Evolutionary conservation across 768 basidiomycete species (phyloP), one percentile per base, ranked within the genome.

Genomic region (Fibroporia radiculosa): DNA sequence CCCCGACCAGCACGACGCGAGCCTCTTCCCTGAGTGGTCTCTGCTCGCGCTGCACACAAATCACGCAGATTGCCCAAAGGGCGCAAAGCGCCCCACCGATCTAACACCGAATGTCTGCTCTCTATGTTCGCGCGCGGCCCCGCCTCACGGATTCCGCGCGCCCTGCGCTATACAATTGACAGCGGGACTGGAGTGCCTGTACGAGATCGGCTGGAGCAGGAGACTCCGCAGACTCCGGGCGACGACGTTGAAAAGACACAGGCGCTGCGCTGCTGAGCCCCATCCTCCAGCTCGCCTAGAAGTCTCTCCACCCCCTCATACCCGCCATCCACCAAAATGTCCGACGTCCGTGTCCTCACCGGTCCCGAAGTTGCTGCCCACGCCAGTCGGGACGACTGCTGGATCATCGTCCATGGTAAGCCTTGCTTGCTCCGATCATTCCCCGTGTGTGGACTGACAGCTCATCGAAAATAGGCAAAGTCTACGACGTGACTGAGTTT

Each of bases 321-420:
- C 34, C 14, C 43, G 34, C 24, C 14, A 3, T 26, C 8, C 10
- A n/a, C 27, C 11, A 31, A 13, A 18, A 56, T 56, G 55, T 49
- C 55, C 14, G 44, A 56, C 25, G 37, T 53, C 4, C 49, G 42
- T 20, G 42, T 52, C 32, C 48, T 56, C 27, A 49, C 55, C 12
- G 45, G 52, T 6, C 45, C 72, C 39, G 68, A 73, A 44, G 75
- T 80, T n/a, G 73, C 77, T 4, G 50, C 64, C 48, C 78, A 80
- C 50, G 74, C 73, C 47, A 69, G 60, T 31, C 65, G 80, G 10
- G 73, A 83, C 40, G 77, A 73, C 50, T 82, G 82, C 53, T 85
- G 83, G 83, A 87, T 90, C 48, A 86, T 91, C 44, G 82, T 91
- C 3, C 85, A 90, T 53, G 83, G 85, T 53, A 24, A 51, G 46